Percentiles rank a stretch among this genome's conserved stretches.
phyloP scores from a whole-genome alignment of 208 protist genomes.

The Trypanosoma conorhini region DNA sequence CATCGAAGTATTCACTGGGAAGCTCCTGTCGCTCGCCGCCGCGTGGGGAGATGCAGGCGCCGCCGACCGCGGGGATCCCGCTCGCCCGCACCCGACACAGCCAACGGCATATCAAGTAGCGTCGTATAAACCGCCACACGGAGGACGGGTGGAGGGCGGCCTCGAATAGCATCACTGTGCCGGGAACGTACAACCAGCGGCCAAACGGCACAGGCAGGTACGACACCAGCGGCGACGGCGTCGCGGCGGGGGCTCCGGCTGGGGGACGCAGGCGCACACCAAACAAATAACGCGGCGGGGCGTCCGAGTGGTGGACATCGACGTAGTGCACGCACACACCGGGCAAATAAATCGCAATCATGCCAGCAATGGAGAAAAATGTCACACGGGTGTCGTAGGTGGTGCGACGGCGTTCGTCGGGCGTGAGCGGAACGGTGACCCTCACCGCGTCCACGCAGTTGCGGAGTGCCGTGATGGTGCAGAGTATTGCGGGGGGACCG shows the following conservation, averaged over 20 bases:
- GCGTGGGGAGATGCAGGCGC: background rate
- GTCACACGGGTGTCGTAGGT: constrained; percentile 18
- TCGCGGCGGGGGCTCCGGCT: background rate
- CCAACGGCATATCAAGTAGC: constrained; percentile 1
- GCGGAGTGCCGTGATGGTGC: constrained; percentile 25
- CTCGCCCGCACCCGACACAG: constrained; percentile 2
- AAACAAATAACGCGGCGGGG: constrained; percentile 27
- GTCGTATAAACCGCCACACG: constrained; percentile 9
- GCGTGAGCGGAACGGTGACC: constrained; percentile 16
- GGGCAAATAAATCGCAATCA: constrained; percentile 31
- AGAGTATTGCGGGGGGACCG: constrained; percentile 22
- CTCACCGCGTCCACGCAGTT: constrained; percentile 22
- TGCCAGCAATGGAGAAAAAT: constrained; percentile 26
- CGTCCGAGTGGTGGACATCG: constrained; percentile 29
- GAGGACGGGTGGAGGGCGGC: constrained; percentile 3
- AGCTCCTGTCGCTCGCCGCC: background rate
- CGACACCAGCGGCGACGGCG: constrained; percentile 6
- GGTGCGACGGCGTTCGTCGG: constrained; percentile 10
- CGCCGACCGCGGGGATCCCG: background rate
- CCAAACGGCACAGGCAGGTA: constrained; percentile 11
- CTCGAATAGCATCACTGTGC: constrained; percentile 17
- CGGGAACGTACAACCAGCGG: constrained; percentile 18
- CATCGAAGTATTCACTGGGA: background rate
- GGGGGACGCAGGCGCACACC: constrained; percentile 16
- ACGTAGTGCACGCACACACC: constrained; percentile 26